A percentile compares a stretch with the other conserved stretches of the same genome.
Evolutionary conservation across 1,139 yeast species (phyloP).

Genomic region (Taiozyma sp.): DNA sequence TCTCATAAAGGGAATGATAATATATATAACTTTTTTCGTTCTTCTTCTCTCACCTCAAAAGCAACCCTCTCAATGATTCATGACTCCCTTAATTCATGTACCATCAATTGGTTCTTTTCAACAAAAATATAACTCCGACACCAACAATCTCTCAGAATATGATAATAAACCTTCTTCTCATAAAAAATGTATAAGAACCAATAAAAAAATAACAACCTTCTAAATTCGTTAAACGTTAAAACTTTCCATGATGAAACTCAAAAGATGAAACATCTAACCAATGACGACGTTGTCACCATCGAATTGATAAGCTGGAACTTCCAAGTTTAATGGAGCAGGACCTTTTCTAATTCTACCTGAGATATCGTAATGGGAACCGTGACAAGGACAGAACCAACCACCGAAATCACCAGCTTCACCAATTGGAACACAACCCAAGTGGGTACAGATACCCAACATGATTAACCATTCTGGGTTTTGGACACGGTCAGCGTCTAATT

Average conservation of each 20-base stretch:
- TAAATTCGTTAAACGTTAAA: not conserved
- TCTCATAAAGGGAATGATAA: conserved; percentile 1
- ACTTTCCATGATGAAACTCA: not conserved
- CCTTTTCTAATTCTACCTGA: conserved; percentile 99
- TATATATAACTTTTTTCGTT: not conserved
- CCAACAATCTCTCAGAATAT: not conserved
- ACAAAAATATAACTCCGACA: not conserved
- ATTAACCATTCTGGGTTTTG: conserved; percentile 97
- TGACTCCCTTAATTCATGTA: not conserved
- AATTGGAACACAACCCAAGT: conserved; percentile 99
- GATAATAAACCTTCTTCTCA: not conserved
- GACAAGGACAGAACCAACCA: conserved; percentile 99
- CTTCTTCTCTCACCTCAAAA: not conserved
- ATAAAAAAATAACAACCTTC: not conserved
- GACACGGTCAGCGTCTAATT: conserved; percentile 89
- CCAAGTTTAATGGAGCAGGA: conserved; percentile 99
- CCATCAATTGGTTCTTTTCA: not conserved
- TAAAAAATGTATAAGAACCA: not conserved
- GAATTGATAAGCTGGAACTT: conserved; percentile 89
- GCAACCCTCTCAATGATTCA: not conserved
- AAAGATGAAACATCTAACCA: conserved; percentile 40
- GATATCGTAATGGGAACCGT: conserved; percentile 99
- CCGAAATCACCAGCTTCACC: conserved; percentile 99
- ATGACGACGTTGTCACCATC: conserved; percentile 78
- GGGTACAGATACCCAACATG: conserved; percentile 99